Percentiles rank a stretch among this genome's conserved stretches.
These are phyloP conservation scores for Protea cynaroides DNA, from an alignment of 164 flowering plant genomes.

Conservation along the genomic window DNA sequence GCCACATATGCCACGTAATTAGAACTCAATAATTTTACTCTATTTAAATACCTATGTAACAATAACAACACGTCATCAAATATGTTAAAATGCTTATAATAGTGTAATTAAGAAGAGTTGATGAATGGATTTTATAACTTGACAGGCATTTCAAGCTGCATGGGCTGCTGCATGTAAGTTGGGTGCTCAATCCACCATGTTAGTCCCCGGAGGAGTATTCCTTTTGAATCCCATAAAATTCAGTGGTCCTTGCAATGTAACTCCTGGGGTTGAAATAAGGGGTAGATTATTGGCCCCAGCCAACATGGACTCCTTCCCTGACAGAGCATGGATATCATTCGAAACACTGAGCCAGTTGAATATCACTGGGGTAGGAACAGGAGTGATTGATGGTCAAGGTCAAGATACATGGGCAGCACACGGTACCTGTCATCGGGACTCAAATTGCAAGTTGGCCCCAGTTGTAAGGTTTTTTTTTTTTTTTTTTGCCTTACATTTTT, in stretches of 20 bases:
- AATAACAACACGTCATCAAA: no score
- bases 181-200: slow-evolving; percentile 25
- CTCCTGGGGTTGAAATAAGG: slow-evolving; percentile 23
- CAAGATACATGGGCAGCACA: slow-evolving; percentile 22
- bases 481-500: no score
- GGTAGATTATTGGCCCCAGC: slow-evolving; percentile 23
- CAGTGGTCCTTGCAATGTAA: slow-evolving; percentile 40
- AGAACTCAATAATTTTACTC: no score
- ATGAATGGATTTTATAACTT: no score
- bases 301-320: neutral
- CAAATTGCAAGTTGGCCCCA: slow-evolving; percentile 22
- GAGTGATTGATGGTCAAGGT: slow-evolving; percentile 42
- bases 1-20: no score
- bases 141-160: slow-evolving; percentile 37
- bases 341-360: slow-evolving; percentile 4
- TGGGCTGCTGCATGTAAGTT: slow-evolving; percentile 41
- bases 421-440: slow-evolving; percentile 15
- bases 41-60: no score
- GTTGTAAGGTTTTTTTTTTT: slow-evolving; percentile 30
- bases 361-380: slow-evolving; percentile 13
- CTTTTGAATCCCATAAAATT: slow-evolving; percentile 23
- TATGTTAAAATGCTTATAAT: no score
- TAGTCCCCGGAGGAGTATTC: slow-evolving; percentile 40
- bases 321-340: slow-evolving; percentile 20
- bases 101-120: no score